A percentile compares a stretch with the other conserved stretches of the same genome.
These are phyloP conservation scores for Nemania bipapillata DNA, from an alignment of 2,329 filamentous ascomycete genomes.

Conservation along the genomic window DNA sequence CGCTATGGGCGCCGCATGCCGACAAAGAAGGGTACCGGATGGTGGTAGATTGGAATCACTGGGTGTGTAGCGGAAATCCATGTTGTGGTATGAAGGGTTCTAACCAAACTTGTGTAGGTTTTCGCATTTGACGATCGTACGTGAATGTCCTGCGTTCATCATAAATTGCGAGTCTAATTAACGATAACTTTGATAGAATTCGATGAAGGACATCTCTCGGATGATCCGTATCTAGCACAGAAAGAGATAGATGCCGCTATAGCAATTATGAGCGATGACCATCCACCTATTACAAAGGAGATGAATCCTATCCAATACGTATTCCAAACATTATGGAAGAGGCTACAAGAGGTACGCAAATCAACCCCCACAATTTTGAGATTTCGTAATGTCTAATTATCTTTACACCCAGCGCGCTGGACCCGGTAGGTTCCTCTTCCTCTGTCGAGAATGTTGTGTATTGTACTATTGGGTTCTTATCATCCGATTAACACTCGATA, in stretches of 20 bases:
- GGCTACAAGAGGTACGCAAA: slow-evolving; percentile 35
- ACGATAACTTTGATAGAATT: slow-evolving; percentile 39
- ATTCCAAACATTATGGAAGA: slow-evolving; percentile 47
- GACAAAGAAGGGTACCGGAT: slow-evolving; percentile 42
- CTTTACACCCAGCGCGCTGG: slow-evolving; percentile 11
- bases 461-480: neutral
- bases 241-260: slow-evolving; percentile 41
- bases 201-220: slow-evolving; percentile 49
- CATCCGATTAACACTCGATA: neutral
- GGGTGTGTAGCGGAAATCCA: slow-evolving; percentile 27
- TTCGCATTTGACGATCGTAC: slow-evolving; percentile 41
- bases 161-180: neutral
- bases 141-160: no score
- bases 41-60: slow-evolving; percentile 49
- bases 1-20: slow-evolving; percentile 44
- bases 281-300: slow-evolving; percentile 41
- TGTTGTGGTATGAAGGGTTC: neutral
- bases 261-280: slow-evolving; percentile 42
- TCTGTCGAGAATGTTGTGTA: neutral
- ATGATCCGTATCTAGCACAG: slow-evolving; percentile 42
- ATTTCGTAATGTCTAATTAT: neutral
- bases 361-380: no score
- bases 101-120: neutral
- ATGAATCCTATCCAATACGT: slow-evolving; percentile 44
- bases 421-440: neutral